These are phyloP conservation scores for Tulasnella sp. DNA, from an alignment of 768 basidiomycete genomes.

Conservation along the genomic window DNA sequence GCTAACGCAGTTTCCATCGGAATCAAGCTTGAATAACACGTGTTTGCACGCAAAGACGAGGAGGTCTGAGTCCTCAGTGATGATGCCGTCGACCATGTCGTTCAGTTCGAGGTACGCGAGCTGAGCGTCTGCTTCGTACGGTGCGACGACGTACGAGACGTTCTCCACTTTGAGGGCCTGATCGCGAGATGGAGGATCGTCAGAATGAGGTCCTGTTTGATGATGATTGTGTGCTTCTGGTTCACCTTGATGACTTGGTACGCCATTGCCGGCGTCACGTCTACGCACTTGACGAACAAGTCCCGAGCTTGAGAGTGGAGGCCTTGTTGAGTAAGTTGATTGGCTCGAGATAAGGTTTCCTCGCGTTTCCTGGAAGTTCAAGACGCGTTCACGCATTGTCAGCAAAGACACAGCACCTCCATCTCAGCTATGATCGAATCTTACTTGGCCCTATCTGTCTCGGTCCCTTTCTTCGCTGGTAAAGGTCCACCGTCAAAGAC, in stretches of 20 bases:
- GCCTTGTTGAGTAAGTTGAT: conserved; percentile 63
- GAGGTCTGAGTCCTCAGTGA: conserved; percentile 96
- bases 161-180: conserved; percentile 78
- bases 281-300: conserved; percentile 78
- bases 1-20: conserved; percentile 31
- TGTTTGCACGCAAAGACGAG: conserved; percentile 92
- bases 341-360: conserved; percentile 65
- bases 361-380: conserved; percentile 45
- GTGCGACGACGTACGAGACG: conserved; percentile 82
- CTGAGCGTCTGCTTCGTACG: conserved; percentile 98
- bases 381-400: not conserved
- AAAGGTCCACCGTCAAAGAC: conserved; percentile 96
- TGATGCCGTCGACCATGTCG: conserved; percentile 77
- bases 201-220: not conserved
- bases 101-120: conserved; percentile 79
- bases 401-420: not conserved
- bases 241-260: conserved; percentile 89
- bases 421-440: not conserved
- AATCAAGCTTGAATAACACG: conserved; percentile 90
- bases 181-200: not conserved
- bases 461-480: conserved; percentile 88
- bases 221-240: conserved; percentile 12
- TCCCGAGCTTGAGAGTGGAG: conserved; percentile 74
- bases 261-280: conserved; percentile 96
- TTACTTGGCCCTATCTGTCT: conserved; percentile 55